Evolutionary conservation across 164 flowering plant genomes (phyloP), one percentile per base, ranked within the genome.

Genomic region (Platanus orientalis): DNA sequence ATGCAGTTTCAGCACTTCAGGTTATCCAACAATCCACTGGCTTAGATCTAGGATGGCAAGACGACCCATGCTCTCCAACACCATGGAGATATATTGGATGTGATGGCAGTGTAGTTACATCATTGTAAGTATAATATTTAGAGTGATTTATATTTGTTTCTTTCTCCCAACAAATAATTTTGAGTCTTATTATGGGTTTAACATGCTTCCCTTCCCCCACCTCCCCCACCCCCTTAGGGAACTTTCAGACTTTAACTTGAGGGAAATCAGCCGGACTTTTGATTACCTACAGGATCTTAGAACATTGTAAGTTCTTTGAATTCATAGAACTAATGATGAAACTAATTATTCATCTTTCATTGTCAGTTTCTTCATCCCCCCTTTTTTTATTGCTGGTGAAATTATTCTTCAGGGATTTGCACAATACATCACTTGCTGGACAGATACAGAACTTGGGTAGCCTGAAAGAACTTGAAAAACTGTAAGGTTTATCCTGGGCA

Each of bases 1-100:
- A 30, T 80, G 66, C 84, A 90, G 97, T 86, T 61, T 90, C 95
- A 20, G 95, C 97, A 23, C 91, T 90, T 68, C 80, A 83, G 70
- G 89, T 88, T 68, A 90, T 90, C 64, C 83, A 86, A 62, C 84
- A 86, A 57, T 84, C 78, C 3, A 77, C 83, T 26, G 91, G 89
- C 28, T 61, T 82, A 29, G 87, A 90, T 76, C 73, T 90, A 42
- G 91, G 81, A 48, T 90, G 97, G 97, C 63, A 86, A 74, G 95
- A 88, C 60, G 97, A 90, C 73, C 97, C 97, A 4, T 90, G 97
- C 77, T 82, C 75, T 63, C 97, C 97, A 16, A 71, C 63, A 23
- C 74, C 79, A 54, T 90, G 97, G 97, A 77, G 85, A 58, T 86
- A 77, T 63, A 74, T 90, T 44, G 76, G 63, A 60, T 90, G 97